Evolutionary conservation across 352 stramenopile genomes (phyloP), one percentile per base, ranked within the genome.

Genomic region (Globisporangium okanoganense): DNA sequence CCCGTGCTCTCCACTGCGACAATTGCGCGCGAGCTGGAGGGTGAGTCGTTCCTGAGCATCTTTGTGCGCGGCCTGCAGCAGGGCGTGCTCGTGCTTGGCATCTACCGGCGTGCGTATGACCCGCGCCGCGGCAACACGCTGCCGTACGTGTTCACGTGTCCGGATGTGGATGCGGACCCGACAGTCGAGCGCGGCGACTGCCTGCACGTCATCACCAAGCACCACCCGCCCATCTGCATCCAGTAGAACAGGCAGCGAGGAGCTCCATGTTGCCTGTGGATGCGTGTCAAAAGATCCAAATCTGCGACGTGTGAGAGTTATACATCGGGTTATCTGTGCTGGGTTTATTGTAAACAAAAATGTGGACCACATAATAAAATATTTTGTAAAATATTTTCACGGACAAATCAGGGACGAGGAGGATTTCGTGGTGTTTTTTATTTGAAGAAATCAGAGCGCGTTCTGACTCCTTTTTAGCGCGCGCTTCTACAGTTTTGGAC

Each of bases 91-190:
- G 70, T 83, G n/a, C 52, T 88, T 16, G 71, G 66, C 2, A 66
- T 88, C 45, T 85, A 81, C 58, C 66, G 76, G 14, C 74, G 67
- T 24, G 65, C 73, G 12, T 63, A 76, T 54, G 65, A 75, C 27
- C 58, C 33, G 6, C 52, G 59, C 6, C 67, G 73, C 3, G 76
- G 78, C 13, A 88, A 88, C 51, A 50, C 66, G 24, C 60, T 85
- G 41, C 71, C 78, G 27, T 87, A 85, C 63, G 71, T 85, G 53
- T 75, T 76, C 49, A 88, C 75, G n/a, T 82, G 75, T 51, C 78
- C 78, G 5, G 61, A 72, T n/a, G 66, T 49, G 12, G 61, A 74
- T 22, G 65, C 40, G 0, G 61, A 60, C 22, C 59, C 76, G 25
- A 58, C 50, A 5, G 52, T 84, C 43, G 73, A 77, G 63, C 68